Conservation (phyloP, 257 asterid genomes). For the Salvia hispanica region DNA sequence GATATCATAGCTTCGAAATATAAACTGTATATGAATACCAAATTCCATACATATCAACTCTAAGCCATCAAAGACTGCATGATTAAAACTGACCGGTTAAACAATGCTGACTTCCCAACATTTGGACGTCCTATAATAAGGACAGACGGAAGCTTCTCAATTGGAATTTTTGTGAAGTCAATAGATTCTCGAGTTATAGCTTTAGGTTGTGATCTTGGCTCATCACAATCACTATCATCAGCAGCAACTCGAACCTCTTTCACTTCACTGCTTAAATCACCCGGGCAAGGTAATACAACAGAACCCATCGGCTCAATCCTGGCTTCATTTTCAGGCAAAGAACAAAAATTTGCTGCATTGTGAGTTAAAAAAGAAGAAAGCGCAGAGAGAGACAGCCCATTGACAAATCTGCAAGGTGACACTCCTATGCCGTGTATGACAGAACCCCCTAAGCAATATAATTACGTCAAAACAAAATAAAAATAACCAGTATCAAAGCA, state of each 20-base stretch:
- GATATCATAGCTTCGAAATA: conserved; percentile 9
- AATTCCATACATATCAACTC: conserved; percentile 7
- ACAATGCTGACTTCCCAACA: conserved; percentile 94
- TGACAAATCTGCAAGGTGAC: conserved; percentile 29
- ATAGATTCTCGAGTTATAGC: conserved; percentile 42
- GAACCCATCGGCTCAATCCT: conserved; percentile 35
- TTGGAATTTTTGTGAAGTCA: conserved; percentile 73
- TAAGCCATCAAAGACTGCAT: conserved; percentile 5
- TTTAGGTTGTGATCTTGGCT: conserved; percentile 41
- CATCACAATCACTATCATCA: conserved; percentile 28
- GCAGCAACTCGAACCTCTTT: conserved; percentile 39
- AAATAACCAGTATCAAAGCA: conserved; percentile 4
- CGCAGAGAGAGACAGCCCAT: conserved; percentile 20
- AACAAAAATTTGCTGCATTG: conserved; percentile 41
- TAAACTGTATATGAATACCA: conserved; percentile 3
- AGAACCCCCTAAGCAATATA: conserved; percentile 38
- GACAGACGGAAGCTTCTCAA: conserved; percentile 79
- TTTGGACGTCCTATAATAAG: conserved; percentile 89
- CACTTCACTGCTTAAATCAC: conserved; percentile 35
- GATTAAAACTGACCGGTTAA: conserved; percentile 70
- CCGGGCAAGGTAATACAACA: conserved; percentile 31
- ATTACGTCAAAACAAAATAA: conserved; percentile 20
- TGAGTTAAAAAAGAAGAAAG: conserved; percentile 29
- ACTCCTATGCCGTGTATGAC: conserved; percentile 27
- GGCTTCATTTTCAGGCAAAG: conserved; percentile 39